Evolutionary conservation across 208 protist genomes (phyloP).

Genomic region (Crithidia brevicula): DNA sequence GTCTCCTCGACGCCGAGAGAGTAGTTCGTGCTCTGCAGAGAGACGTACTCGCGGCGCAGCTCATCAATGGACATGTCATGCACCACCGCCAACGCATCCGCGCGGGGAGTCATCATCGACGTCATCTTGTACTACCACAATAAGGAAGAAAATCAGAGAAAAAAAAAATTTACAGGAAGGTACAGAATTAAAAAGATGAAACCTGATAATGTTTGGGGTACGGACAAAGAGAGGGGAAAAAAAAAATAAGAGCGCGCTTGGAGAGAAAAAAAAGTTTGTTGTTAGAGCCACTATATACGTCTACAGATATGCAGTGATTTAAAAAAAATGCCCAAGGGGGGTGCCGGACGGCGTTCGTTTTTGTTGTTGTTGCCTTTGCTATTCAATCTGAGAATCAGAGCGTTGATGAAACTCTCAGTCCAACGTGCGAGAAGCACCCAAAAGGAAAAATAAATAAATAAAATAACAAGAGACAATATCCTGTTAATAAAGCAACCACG

Average conservation of each 20-base stretch:
- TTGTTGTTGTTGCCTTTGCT: too few species aligned
- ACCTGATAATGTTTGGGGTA: too few species aligned
- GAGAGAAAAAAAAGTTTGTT: too few species aligned
- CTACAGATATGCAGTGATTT: too few species aligned
- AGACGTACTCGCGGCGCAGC: slow-evolving; percentile 62
- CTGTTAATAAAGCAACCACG: too few species aligned
- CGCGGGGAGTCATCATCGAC: slow-evolving; percentile 22
- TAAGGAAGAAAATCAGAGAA: background rate
- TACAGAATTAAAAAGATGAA: background rate
- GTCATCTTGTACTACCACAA: slow-evolving; percentile 12
- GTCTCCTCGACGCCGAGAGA: slow-evolving; percentile 46
- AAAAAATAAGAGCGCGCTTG: too few species aligned
- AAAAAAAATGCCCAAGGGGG: too few species aligned
- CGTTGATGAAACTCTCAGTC: too few species aligned
- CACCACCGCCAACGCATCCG: slow-evolving; percentile 20
- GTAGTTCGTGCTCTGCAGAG: slow-evolving; percentile 43
- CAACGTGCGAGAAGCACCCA: background rate
- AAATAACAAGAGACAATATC: slow-evolving; percentile 4
- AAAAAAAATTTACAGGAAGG: slow-evolving; percentile 3
- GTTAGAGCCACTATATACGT: too few species aligned
- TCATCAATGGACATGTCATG: slow-evolving; percentile 67
- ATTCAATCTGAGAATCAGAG: too few species aligned
- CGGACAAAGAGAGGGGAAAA: too few species aligned
- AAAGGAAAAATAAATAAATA: slow-evolving; percentile 22
- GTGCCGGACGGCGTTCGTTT: too few species aligned